Evolutionary conservation across 2,329 filamentous ascomycete species (phyloP), one percentile per base, ranked within the genome.

Genomic region (Acephala macrosclerotiorum): DNA sequence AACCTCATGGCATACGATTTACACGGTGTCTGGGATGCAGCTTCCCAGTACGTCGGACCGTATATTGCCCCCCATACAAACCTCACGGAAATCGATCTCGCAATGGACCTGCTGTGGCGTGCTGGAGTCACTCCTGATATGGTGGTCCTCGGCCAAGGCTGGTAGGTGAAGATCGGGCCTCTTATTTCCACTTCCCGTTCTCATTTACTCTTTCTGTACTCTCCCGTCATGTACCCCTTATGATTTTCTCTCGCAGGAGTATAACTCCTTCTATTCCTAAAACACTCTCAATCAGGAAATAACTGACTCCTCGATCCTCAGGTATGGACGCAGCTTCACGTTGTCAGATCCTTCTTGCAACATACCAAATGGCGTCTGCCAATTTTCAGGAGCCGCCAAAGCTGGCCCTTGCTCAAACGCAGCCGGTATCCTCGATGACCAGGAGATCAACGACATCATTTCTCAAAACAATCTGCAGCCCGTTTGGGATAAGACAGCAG

Each of bases 251-350:
- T n/a, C n/a, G n/a, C n/a, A n/a, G n/a, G n/a, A n/a, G n/a, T n/a
- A n/a, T n/a, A n/a, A n/a, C n/a, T n/a, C n/a, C n/a, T n/a, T n/a
- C n/a, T n/a, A n/a, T n/a, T n/a, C n/a, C n/a, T n/a, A n/a, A n/a
- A n/a, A n/a, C n/a, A n/a, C n/a, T n/a, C n/a, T n/a, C n/a, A n/a
- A n/a, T n/a, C n/a, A n/a, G n/a, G n/a, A n/a, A n/a, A n/a, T n/a
- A n/a, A n/a, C n/a, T n/a, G n/a, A n/a, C 2, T n/a, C 16, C 5
- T 20, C 26, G 26, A 53, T 53, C 18, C 33, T 20, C 5, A 33
- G 57, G 58, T 85, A 85, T 58, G 82, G 81, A 1, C 73, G 82
- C 5, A 75, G 77, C 1, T 83, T 80, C 53, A 83, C 78, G 0
- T 26, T 65, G 1, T 33, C 57, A 29, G 66, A 70, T 60, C 58